Evolutionary conservation across 208 protist species (phyloP).

Genomic region (Leishmania amazonensis): DNA sequence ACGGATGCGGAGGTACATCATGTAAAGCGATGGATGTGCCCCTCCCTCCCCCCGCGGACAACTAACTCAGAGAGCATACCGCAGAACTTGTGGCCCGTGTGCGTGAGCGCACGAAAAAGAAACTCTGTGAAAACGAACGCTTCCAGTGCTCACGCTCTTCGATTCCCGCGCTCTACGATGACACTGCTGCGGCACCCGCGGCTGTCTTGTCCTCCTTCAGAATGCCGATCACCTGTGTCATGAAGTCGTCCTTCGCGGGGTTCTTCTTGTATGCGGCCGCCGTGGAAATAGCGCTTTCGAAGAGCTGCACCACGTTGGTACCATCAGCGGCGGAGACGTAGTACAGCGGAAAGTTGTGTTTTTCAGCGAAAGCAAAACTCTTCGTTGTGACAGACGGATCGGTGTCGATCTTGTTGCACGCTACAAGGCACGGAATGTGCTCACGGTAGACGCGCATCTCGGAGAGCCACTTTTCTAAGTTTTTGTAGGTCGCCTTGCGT

Average conservation of each 20-base stretch:
- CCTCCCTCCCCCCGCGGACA: too few relatives aligned
- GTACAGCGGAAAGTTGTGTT: slow-evolving; percentile 91
- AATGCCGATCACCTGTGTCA: slow-evolving; percentile 81
- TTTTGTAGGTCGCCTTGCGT: slow-evolving; percentile 96
- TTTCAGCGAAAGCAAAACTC: slow-evolving; percentile 93
- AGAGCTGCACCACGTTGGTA: slow-evolving; percentile 94
- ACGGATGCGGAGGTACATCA: not conserved
- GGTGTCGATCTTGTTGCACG: slow-evolving; percentile 96
- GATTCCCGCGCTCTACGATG: not conserved
- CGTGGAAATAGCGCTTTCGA: slow-evolving; percentile 79
- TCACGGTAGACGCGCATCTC: slow-evolving; percentile 92
- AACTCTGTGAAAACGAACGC: not conserved
- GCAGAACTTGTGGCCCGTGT: not conserved
- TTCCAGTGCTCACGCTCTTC: not conserved
- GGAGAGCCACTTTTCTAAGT: slow-evolving; percentile 94
- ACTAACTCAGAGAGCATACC: not conserved
- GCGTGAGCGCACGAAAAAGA: not conserved
- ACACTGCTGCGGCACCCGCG: not conserved
- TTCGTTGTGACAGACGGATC: slow-evolving; percentile 84
- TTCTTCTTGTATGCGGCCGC: slow-evolving; percentile 89
- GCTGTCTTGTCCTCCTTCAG: slow-evolving; percentile 52
- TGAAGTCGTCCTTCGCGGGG: slow-evolving; percentile 86
- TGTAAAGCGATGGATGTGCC: too few relatives aligned
- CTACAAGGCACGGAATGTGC: slow-evolving; percentile 93
- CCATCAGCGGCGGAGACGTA: slow-evolving; percentile 95